Base-by-base conservation (phyloP, 805 yeast genomes). In the Starmerella vitae region DNA sequence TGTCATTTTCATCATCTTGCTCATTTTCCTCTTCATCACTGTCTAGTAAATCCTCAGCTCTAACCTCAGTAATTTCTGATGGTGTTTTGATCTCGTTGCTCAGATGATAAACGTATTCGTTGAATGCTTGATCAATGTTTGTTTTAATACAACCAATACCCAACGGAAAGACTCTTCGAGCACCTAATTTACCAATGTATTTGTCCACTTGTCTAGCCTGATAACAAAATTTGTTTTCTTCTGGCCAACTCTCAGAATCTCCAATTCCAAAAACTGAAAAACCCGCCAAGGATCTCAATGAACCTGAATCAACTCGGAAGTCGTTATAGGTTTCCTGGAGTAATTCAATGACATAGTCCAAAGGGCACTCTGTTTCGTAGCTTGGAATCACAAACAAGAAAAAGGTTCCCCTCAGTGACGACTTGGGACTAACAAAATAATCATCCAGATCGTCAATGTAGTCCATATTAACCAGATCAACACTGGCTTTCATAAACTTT, bases 311-410 rank as follows among this genome's bases (percentile, higher is more conserved):
- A 25, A 85, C 71, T 48, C 95, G 68, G 62, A 83, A 83, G 57
- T 85, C 96, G 45, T 78, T 77, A 44, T 72, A 72, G 1, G 93
- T 83, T 39, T 85, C 95, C 46, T 72, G 68, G 48, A 85, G 64
- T 32, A 81, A 75, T 51, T 82, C 93, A 41, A 85, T 62, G 57
- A 84, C 83, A 54, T 74, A 86, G 58, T 85, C 96, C 24, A 86
- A 67, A 12, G 96, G 95, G 1, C 93, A 81, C 57, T 85, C 96
- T 0, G 86, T 80, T 48, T 84, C 95, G 55, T 85, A 85, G 0
- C 94, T 83, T 1, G 96, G 96, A 24, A 85, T 64, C 13, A 85
- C 82, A 42, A 85, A 47, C 27, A 86, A 55, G 52, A 83, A 85
- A 10, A 83, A 60, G 6, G 36, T 19, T 21, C 37, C 38, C 5